phyloP scores from a whole-genome alignment of 2,329 filamentous ascomycete species.

The Beauveria asiatica region DNA sequence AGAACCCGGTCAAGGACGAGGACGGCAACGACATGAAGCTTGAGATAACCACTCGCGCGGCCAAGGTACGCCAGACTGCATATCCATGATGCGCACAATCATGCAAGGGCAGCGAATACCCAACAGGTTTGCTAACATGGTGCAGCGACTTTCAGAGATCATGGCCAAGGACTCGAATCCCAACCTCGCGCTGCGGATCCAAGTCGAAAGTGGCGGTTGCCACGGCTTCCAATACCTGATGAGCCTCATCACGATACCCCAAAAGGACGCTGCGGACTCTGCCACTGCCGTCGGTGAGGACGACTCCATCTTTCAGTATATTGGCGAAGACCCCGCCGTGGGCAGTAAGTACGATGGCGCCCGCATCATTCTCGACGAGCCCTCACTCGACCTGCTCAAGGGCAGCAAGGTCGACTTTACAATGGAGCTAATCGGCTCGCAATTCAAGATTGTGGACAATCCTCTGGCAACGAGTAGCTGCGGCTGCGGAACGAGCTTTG shows the following conservation, averaged over 20 bases:
- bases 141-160: slow-evolving; percentile 65
- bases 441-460: slow-evolving; percentile 96
- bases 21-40: slow-evolving; percentile 78
- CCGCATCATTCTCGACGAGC: slow-evolving; percentile 83
- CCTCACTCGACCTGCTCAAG: slow-evolving; percentile 79
- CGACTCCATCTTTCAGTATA: slow-evolving; percentile 77
- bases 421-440: slow-evolving; percentile 77
- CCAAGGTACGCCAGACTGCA: slow-evolving; percentile 48
- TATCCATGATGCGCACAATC: too few species aligned
- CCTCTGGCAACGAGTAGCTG: slow-evolving; percentile 87
- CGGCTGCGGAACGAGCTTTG: slow-evolving; percentile 95
- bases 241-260: slow-evolving; percentile 62
- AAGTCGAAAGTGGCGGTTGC: slow-evolving; percentile 88
- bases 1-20: slow-evolving; percentile 72
- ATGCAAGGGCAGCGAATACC: too few species aligned
- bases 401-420: slow-evolving; percentile 96
- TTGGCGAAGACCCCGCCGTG: slow-evolving; percentile 36
- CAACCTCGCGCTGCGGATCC: slow-evolving; percentile 77
- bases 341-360: slow-evolving; percentile 33
- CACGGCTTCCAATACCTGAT: slow-evolving; percentile 98
- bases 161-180: slow-evolving; percentile 66
- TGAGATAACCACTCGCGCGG: slow-evolving; percentile 75
- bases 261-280: slow-evolving; percentile 24
- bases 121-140: not conserved
- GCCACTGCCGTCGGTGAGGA: slow-evolving; percentile 51